These are phyloP conservation scores for Myriangium duriaei DNA, from an alignment of 2,329 filamentous ascomycete species.

Conservation along the genomic window DNA sequence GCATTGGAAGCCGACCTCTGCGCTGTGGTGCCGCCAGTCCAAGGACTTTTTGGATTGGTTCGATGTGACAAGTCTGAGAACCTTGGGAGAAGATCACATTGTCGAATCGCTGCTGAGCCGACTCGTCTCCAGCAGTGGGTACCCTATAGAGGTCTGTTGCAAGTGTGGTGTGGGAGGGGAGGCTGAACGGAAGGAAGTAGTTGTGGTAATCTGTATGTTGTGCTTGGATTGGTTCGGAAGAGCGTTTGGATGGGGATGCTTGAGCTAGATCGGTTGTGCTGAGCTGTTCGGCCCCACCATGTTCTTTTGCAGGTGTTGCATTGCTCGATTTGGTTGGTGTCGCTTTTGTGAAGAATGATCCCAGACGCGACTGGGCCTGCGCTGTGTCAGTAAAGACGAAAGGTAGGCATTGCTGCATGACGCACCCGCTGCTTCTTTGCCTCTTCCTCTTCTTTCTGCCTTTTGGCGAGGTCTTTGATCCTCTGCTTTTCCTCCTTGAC, in stretches of 20 bases:
- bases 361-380: slow-evolving; percentile 22
- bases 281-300: neutral
- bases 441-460: slow-evolving; percentile 29
- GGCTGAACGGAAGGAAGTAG: slow-evolving; percentile 68
- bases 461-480: slow-evolving; percentile 36
- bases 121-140: slow-evolving; percentile 19
- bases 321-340: slow-evolving; percentile 17
- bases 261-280: neutral
- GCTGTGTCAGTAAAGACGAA: neutral
- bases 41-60: neutral
- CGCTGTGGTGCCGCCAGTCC: neutral
- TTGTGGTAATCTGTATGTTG: slow-evolving; percentile 38
- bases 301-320: neutral
- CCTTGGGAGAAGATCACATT: too few relatives aligned
- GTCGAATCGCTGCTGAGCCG: neutral
- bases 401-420: slow-evolving; percentile 5
- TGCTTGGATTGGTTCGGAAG: slow-evolving; percentile 11
- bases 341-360: slow-evolving; percentile 17
- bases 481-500: slow-evolving; percentile 28
- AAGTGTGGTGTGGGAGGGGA: slow-evolving; percentile 60
- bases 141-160: slow-evolving; percentile 34
- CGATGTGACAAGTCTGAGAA: neutral
- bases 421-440: slow-evolving; percentile 29
- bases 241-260: neutral
- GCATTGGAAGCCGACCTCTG: neutral